phyloP scores from a whole-genome alignment of 768 basidiomycete species.

The Suillus plorans region DNA sequence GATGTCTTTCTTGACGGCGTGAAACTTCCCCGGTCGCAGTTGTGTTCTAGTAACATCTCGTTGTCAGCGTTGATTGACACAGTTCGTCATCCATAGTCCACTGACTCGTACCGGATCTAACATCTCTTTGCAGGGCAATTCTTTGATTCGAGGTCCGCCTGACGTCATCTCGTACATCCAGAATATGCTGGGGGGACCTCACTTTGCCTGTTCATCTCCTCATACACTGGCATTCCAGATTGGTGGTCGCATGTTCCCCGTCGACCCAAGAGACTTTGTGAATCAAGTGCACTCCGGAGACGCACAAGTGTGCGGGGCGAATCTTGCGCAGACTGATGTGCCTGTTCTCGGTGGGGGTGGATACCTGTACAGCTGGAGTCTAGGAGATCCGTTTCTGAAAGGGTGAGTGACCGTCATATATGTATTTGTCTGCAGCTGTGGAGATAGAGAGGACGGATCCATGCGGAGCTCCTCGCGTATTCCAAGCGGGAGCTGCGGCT shows the following conservation, averaged over 20 bases:
- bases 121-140: conserved; percentile 56
- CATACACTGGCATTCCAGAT: conserved; percentile 70
- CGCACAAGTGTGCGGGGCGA: conserved; percentile 48
- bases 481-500: background rate
- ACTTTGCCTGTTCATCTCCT: conserved; percentile 57
- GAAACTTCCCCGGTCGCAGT: conserved; percentile 53
- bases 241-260: conserved; percentile 65
- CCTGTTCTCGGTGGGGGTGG: conserved; percentile 49
- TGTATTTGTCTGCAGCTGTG: background rate
- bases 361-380: conserved; percentile 74
- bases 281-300: conserved; percentile 39
- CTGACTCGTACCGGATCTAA: conserved; percentile 2
- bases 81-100: conserved; percentile 32
- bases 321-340: conserved; percentile 61
- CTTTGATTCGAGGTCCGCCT: conserved; percentile 69
- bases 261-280: conserved; percentile 75
- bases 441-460: conserved; percentile 9
- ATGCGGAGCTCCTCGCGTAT: background rate
- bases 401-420: conserved; percentile 43
- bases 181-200: conserved; percentile 39
- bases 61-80: conserved; percentile 74
- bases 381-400: conserved; percentile 76
- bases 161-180: conserved; percentile 59
- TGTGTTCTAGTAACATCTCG: conserved; percentile 46
- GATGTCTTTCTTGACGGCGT: conserved; percentile 70